Evolutionary conservation across 202 grass and related monocot species (phyloP), one percentile per base, ranked within the genome.

Genomic region (Setaria italica): DNA sequence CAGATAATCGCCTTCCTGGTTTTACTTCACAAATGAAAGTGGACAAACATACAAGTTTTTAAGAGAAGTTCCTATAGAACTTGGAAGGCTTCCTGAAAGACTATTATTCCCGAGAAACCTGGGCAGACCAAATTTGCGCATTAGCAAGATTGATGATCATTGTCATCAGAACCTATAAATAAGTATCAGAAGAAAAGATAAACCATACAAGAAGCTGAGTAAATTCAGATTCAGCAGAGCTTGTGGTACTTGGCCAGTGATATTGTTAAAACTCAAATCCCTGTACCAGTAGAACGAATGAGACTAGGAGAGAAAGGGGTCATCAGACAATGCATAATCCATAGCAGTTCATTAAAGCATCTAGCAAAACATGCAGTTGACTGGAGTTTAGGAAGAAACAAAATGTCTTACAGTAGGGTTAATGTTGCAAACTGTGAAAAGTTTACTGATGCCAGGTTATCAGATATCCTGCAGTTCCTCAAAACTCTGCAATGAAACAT

Each of bases 251-350:
- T 86, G 78, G 32, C 96, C 96, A n/a, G 84, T 98, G 76, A 98
- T 95, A 83, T 98, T 94, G 88, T 98, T 98, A 74, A 95, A 98
- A 62, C 96, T 95, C 86, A 98, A 85, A 91, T 98, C 96, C 50
- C 95, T 95, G 73, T 51, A 87, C 49, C 1, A 70, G 41, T 11
- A 54, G 21, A 84, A 70, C 48, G 62, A 42, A 64, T 30, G 25
- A 76, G 6, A 43, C 13, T 2, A 85, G 4, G 79, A 39, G 35
- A 57, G n/a, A 54, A 81, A 63, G 11, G 74, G 51, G 35, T 85
- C 41, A 84, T 39, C 20, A 83, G 37, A 43, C 6, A 77, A 81
- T n/a, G 45, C 48, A 83, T 70, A n/a, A 35, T 83, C 62, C 47
- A 48, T 30, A 72, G 2, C 10, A 63, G 67, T 37, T 50, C 19